Base-by-base conservation (phyloP, 129 eudicot species). In the Lactuca saligna region DNA sequence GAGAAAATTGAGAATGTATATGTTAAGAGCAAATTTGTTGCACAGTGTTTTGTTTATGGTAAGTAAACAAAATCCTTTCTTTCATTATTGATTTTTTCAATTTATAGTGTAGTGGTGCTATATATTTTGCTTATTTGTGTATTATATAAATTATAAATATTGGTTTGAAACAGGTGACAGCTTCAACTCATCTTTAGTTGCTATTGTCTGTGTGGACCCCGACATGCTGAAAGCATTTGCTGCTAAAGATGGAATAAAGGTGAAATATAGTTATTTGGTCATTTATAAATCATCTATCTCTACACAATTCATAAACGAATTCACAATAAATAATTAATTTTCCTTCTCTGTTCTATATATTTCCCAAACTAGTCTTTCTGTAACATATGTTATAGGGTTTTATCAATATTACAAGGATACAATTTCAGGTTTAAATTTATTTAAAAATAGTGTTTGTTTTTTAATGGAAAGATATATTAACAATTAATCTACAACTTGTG, bases 1-100 rank as follows among this genome's bases (percentile, higher is more conserved):
- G 97, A 91, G 84, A 91, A 91, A 80, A 83, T 91, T 51, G 97
- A 91, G 80, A 91, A 83, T 77, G 96, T 85, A 32, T 91, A 91
- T 73, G 88, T 87, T 0, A 91, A 82, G 74, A 79, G 96, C 96
- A 88, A 88, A 64, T 91, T 80, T 69, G 87, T 85, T 29, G 96
- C 96, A 61, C 97, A 88, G 60, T 88, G 94, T 84, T 88, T 91
- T 79, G 81, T 91, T 34, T 73, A 88, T 70, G 97, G 97, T 91
- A 80, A 56, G 85, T 79, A 54, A 62, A 54, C 66, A 63, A 35
- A 13, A 9, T 16, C 34, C 31, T 3, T 54, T 25, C 61, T 33
- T 29, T 37, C 14, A 46, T 69, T 39, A 54, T 65, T 37, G 29
- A 25, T 63, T 58, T 37, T 25, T 8, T 61, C 66, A 46, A 12